These are phyloP conservation scores for Neurospora discreta DNA, from an alignment of 495 filamentous ascomycete genomes.

Conservation along the genomic window DNA sequence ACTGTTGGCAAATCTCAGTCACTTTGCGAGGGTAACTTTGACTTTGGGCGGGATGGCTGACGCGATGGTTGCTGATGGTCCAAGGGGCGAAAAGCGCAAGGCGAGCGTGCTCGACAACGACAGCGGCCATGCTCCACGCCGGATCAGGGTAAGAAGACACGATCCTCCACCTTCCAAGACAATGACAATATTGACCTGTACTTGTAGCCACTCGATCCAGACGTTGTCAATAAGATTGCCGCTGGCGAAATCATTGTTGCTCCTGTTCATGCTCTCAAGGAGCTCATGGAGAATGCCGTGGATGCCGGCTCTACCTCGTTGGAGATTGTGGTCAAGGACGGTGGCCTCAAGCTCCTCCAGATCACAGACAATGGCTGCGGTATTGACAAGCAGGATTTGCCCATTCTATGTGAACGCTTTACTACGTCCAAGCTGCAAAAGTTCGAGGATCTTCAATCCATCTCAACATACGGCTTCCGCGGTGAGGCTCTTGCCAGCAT, in stretches of 20 bases:
- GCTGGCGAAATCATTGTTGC: conserved; percentile 99
- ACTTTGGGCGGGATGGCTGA: conserved; percentile 14
- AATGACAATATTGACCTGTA: not conserved
- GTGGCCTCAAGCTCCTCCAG: conserved; percentile 91
- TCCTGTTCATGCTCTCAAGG: conserved; percentile 93
- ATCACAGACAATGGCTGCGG: conserved; percentile 98
- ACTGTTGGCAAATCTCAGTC: not conserved
- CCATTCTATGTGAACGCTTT: conserved; percentile 92
- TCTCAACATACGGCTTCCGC: conserved; percentile 93
- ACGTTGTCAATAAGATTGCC: conserved; percentile 98
- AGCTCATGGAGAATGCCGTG: conserved; percentile 94
- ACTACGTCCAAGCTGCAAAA: conserved; percentile 93
- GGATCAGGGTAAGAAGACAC: conserved; percentile 45
- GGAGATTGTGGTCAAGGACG: conserved; percentile 89
- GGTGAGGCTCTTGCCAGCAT: conserved; percentile 97
- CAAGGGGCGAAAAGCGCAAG: conserved; percentile 54
- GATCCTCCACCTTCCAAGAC: not conserved
- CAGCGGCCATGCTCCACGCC: conserved; percentile 40
- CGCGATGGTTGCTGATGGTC: conserved; percentile 20
- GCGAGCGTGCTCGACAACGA: conserved; percentile 33
- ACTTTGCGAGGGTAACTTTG: not conserved
- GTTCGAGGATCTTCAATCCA: conserved; percentile 87
- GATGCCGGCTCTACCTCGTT: conserved; percentile 89
- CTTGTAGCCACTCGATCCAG: conserved; percentile 70
- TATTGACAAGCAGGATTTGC: conserved; percentile 84